phyloP scores from a whole-genome alignment of 169 alveolate genomes.

The Plasmodium relictum region DNA sequence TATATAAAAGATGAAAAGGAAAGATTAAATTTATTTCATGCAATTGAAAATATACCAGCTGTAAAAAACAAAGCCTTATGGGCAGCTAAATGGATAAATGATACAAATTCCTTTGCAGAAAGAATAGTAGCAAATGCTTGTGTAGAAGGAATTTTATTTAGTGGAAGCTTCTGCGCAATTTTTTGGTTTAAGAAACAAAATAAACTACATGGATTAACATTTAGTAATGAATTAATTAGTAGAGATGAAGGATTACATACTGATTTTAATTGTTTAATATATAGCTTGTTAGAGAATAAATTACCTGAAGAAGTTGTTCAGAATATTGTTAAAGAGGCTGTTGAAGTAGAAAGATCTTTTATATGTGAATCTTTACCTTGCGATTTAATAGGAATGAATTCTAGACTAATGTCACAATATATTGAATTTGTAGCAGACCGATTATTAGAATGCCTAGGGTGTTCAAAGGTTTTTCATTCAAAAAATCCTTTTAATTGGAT shows the following conservation, averaged over 20 bases:
- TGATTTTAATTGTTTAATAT: slow-evolving; percentile 97
- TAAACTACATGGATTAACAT: slow-evolving; percentile 97
- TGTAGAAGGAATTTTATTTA: slow-evolving; percentile 98
- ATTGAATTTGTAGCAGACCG: slow-evolving; percentile 99
- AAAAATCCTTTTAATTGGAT: slow-evolving; percentile 99
- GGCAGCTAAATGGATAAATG: slow-evolving; percentile 98
- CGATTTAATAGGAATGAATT: slow-evolving; percentile 99
- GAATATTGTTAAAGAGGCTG: slow-evolving; percentile 96
- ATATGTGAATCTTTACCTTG: slow-evolving; percentile 97
- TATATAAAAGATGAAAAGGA: slow-evolving; percentile 95
- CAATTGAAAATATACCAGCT: slow-evolving; percentile 95
- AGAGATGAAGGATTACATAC: slow-evolving; percentile 99
- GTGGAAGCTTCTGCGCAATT: slow-evolving; percentile 98
- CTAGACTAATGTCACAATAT: slow-evolving; percentile 95
- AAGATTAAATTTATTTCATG: slow-evolving; percentile 94
- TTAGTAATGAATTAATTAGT: slow-evolving; percentile 96
- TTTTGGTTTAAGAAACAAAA: slow-evolving; percentile 99
- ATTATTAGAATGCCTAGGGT: slow-evolving; percentile 94
- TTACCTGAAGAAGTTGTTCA: slow-evolving; percentile 93
- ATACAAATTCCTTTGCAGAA: slow-evolving; percentile 95
- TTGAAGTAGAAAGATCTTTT: slow-evolving; percentile 96
- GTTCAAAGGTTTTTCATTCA: slow-evolving; percentile 92
- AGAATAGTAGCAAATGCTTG: slow-evolving; percentile 96
- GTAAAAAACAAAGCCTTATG: slow-evolving; percentile 96
- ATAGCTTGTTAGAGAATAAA: slow-evolving; percentile 92